phyloP scores from a whole-genome alignment of 1,139 yeast genomes.

The Diutina ranongensis region DNA sequence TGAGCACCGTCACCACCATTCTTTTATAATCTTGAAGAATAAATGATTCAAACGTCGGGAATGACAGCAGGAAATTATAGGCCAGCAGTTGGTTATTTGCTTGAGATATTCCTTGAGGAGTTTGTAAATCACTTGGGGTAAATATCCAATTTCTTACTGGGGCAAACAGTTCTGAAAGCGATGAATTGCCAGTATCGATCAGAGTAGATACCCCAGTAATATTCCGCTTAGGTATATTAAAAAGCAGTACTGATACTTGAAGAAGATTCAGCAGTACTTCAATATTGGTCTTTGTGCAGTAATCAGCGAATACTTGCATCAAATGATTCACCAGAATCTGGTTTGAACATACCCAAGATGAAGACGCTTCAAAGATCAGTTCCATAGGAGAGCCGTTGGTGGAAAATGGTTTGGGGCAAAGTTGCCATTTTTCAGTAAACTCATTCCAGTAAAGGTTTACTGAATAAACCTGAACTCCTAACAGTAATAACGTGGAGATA shows the following conservation, averaged over 20 bases:
- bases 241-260: not conserved
- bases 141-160: not conserved
- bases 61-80: not conserved
- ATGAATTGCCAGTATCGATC: not conserved
- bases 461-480: conserved; percentile 42
- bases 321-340: not conserved
- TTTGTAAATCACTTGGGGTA: not conserved
- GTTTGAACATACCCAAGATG: not conserved
- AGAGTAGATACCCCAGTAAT: not conserved
- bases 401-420: conserved; percentile 33
- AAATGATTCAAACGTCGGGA: conserved; percentile 1
- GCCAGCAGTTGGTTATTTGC: not conserved
- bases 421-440: conserved; percentile 40
- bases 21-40: not conserved
- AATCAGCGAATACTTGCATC: not conserved
- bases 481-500: conserved; percentile 18
- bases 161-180: not conserved
- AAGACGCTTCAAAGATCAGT: not conserved
- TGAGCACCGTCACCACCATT: not conserved
- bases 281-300: not conserved
- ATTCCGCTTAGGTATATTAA: not conserved
- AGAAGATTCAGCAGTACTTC: not conserved
- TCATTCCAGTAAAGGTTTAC: conserved; percentile 63
- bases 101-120: not conserved
- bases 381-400: not conserved